phyloP scores from a whole-genome alignment of 31 red algal species.

The Odonthalia washingtoniensis region DNA sequence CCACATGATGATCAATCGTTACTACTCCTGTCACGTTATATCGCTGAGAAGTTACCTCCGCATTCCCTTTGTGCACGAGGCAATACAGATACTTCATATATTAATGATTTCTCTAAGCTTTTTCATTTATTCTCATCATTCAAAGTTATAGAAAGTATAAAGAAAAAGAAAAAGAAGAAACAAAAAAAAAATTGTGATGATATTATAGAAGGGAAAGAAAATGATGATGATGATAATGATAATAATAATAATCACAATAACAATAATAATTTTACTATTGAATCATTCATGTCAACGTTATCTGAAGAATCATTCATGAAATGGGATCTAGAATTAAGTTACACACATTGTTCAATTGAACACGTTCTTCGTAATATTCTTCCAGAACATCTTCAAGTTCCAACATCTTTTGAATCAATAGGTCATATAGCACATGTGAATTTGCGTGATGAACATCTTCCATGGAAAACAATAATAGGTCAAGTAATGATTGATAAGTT shows the following conservation, averaged over 20 bases:
- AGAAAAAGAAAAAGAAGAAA: neutral
- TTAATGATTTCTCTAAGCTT: neutral
- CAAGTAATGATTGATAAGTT: constrained; percentile 85
- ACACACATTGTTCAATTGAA: constrained; percentile 62
- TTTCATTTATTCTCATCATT: neutral
- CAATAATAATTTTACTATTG: neutral
- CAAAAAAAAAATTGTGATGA: too few relatives aligned
- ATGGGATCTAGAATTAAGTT: constrained; percentile 55
- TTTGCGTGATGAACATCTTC: constrained; percentile 73
- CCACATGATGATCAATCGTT: constrained; percentile 1
- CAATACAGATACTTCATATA: constrained; percentile 1
- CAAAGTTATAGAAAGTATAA: too few relatives aligned
- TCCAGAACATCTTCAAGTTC: constrained; percentile 60
- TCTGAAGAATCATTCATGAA: constrained; percentile 7
- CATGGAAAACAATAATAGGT: constrained; percentile 73
- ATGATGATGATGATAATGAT: too few relatives aligned
- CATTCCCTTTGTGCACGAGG: neutral
- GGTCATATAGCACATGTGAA: constrained; percentile 94
- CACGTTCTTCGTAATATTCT: constrained; percentile 58
- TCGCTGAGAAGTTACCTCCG: constrained; percentile 8
- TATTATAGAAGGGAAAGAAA: too few relatives aligned
- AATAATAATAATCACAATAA: neutral
- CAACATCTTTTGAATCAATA: constrained; percentile 81
- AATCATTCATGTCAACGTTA: constrained; percentile 19
- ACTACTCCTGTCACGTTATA: constrained; percentile 27